Evolutionary conservation across 1,284 basidiomycete genomes (phyloP).

Genomic region (Cystobasidium pallidum): DNA sequence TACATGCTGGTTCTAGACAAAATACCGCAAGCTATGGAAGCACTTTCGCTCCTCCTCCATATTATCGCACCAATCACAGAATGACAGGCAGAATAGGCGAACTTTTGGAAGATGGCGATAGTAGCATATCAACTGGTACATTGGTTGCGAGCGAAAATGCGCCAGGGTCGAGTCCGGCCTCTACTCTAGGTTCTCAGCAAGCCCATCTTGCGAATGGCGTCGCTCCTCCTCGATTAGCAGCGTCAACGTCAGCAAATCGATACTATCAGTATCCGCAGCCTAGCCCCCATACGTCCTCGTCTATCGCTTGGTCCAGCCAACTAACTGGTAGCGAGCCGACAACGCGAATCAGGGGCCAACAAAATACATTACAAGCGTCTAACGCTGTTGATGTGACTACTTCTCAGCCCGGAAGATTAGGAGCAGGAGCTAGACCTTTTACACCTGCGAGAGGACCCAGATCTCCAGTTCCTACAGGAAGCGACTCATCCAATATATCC

Average conservation of each 20-base stretch:
- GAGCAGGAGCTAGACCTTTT: background rate
- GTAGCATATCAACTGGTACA: background rate
- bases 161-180: background rate
- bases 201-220: background rate
- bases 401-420: background rate
- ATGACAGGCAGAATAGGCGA: background rate
- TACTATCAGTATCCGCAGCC: background rate
- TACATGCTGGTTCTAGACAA: too few species aligned
- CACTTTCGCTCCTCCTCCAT: background rate
- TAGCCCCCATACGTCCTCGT: background rate
- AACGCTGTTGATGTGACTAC: background rate
- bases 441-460: background rate
- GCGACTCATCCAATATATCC: background rate
- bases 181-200: background rate
- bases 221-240: background rate
- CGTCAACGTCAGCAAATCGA: background rate
- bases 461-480: background rate
- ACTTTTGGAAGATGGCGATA: background rate
- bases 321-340: background rate
- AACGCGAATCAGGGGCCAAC: background rate
- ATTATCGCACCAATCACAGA: slow-evolving; percentile 11
- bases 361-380: background rate
- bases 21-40: background rate
- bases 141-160: too few species aligned
- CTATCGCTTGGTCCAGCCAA: slow-evolving; percentile 3